These are phyloP conservation scores for Dittrichia graveolens DNA, from an alignment of 129 eudicot species.

Conservation along the genomic window DNA sequence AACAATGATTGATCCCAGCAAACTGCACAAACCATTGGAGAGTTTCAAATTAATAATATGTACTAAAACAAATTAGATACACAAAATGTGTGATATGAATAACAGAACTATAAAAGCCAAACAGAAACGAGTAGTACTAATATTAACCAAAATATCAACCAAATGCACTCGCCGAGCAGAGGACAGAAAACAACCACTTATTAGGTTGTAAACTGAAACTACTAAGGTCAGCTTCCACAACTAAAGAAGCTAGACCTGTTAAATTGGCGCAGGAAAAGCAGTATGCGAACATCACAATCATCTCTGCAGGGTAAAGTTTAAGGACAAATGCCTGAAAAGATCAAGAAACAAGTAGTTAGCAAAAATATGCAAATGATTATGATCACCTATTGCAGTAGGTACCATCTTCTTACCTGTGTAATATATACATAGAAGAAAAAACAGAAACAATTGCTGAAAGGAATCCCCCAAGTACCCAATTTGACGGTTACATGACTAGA, in stretches of 20 bases:
- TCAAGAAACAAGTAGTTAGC: slow-evolving; percentile 18
- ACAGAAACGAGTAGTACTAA: no score
- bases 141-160: no score
- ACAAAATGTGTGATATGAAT: no score
- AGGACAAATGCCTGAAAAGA: slow-evolving; percentile 60
- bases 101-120: no score
- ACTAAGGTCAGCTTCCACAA: slow-evolving; percentile 53
- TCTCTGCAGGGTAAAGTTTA: slow-evolving; percentile 60
- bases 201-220: slow-evolving; percentile 63
- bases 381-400: background rate
- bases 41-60: slow-evolving; percentile 6
- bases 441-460: slow-evolving; percentile 48
- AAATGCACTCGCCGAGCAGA: slow-evolving; percentile 62
- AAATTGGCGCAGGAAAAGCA: slow-evolving; percentile 59
- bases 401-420: slow-evolving; percentile 49
- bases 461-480: slow-evolving; percentile 68
- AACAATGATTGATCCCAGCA: slow-evolving; percentile 68
- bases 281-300: slow-evolving; percentile 55
- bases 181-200: slow-evolving; percentile 52
- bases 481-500: slow-evolving; percentile 42
- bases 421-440: slow-evolving; percentile 48
- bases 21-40: slow-evolving; percentile 43
- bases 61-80: no score
- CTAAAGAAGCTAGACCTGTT: slow-evolving; percentile 51
- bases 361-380: background rate